Conservation (phyloP, 2,329 filamentous ascomycete species). For the Colletotrichum costaricense region DNA sequence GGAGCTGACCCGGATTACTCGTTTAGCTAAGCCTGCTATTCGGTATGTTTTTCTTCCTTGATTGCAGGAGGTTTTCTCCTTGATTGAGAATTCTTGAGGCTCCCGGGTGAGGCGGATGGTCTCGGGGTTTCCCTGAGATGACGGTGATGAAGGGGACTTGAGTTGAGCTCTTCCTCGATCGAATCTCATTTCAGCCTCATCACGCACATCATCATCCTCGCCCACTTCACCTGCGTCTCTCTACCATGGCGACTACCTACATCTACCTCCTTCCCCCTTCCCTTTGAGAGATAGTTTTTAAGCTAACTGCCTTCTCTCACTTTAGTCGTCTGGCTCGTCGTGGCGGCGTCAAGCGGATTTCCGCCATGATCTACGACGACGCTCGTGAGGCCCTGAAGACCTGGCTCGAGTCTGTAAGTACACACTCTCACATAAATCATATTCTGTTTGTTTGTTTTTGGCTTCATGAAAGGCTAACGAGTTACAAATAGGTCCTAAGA, state of each 20-base stretch:
- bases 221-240: not conserved
- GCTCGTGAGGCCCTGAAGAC: conserved; percentile 62
- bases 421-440: not conserved
- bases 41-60: conserved; percentile 50
- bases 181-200: not conserved
- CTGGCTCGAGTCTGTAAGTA: conserved; percentile 59
- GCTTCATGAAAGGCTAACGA: not conserved
- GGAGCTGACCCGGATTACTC: conserved; percentile 15
- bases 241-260: not conserved
- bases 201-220: not conserved
- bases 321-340: conserved; percentile 76
- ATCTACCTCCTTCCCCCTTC: not conserved
- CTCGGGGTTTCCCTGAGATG: not conserved
- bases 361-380: conserved; percentile 72
- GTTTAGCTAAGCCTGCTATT: conserved; percentile 64
- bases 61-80: conserved; percentile 7
- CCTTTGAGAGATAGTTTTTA: not conserved
- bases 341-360: conserved; percentile 82
- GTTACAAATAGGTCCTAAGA: conserved; percentile 57
- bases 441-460: not conserved
- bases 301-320: not conserved
- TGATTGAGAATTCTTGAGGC: conserved; percentile 16
- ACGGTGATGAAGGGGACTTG: not conserved
- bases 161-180: not conserved
- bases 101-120: not conserved